A percentile compares a stretch with the other conserved stretches of the same genome.
Conservation (phyloP, 768 basidiomycete genomes). For the Porphyrellus cyaneotinctus region DNA sequence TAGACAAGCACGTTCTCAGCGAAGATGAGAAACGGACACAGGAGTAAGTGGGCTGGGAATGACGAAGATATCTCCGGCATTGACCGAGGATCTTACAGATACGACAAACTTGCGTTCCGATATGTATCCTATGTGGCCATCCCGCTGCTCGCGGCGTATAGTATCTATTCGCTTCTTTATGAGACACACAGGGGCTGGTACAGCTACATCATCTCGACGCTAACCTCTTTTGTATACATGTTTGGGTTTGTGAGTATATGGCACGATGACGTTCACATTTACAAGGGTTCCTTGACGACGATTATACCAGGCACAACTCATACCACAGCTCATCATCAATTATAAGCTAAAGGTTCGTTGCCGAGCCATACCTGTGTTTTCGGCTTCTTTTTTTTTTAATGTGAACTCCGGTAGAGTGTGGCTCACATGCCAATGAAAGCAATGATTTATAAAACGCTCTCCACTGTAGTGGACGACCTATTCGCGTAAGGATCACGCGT, state of each 20-base stretch:
- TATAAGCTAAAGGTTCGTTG: slow-evolving; percentile 84
- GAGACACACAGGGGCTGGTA: slow-evolving; percentile 94
- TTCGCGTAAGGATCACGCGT: slow-evolving; percentile 60
- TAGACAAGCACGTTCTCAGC: slow-evolving; percentile 92
- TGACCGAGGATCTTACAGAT: slow-evolving; percentile 41
- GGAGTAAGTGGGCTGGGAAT: slow-evolving; percentile 54
- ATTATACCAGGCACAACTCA: slow-evolving; percentile 65
- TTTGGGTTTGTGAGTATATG: slow-evolving; percentile 87
- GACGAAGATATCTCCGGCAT: slow-evolving; percentile 21
- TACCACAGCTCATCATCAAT: slow-evolving; percentile 91
- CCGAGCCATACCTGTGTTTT: slow-evolving; percentile 9
- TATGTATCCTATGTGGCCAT: slow-evolving; percentile 90
- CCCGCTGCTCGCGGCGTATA: slow-evolving; percentile 73
- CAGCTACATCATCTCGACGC: slow-evolving; percentile 88
- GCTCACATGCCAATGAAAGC: slow-evolving; percentile 99
- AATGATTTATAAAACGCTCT: slow-evolving; percentile 92
- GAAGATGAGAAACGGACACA: slow-evolving; percentile 98
- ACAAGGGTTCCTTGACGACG: slow-evolving; percentile 10
- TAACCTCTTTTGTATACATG: slow-evolving; percentile 92
- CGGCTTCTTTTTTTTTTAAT: slow-evolving; percentile 7
- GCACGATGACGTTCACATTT: not conserved
- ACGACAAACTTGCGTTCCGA: slow-evolving; percentile 90
- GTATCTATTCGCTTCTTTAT: slow-evolving; percentile 75
- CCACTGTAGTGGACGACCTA: slow-evolving; percentile 89
- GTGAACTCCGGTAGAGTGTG: slow-evolving; percentile 57